Evolutionary conservation across 495 filamentous ascomycete species (phyloP).

Genomic region (Xylaria venustula): DNA sequence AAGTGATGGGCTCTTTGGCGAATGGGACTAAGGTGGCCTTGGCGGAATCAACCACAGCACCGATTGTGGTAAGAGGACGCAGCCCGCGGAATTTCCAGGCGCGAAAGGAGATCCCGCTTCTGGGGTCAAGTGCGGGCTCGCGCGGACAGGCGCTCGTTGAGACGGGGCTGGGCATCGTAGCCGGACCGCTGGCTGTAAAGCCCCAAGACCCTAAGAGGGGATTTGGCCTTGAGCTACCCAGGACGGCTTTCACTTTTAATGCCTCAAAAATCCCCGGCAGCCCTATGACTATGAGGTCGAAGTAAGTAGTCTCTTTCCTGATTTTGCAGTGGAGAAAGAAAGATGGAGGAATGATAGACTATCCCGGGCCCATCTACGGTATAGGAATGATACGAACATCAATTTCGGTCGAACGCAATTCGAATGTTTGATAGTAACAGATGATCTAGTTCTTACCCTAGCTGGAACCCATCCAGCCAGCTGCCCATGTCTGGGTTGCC

Average conservation of each 20-base stretch:
- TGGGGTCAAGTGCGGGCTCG: conserved; percentile 69
- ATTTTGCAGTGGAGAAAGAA: background rate
- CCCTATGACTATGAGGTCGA: conserved; percentile 52
- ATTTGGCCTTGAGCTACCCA: conserved; percentile 48
- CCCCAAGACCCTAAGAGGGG: conserved; percentile 47
- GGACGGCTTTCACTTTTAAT: conserved; percentile 54
- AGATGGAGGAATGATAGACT: background rate
- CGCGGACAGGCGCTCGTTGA: conserved; percentile 53
- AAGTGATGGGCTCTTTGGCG: conserved; percentile 68
- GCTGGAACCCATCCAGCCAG: conserved; percentile 42
- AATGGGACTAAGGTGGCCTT: conserved; percentile 67
- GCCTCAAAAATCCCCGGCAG: conserved; percentile 52
- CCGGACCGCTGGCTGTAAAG: conserved; percentile 49
- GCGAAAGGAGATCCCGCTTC: conserved; percentile 70
- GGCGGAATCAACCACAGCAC: conserved; percentile 69
- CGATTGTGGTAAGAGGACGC: conserved; percentile 74
- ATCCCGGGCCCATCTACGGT: background rate
- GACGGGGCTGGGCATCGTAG: conserved; percentile 46
- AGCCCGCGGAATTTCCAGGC: conserved; percentile 80
- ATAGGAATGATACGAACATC: background rate
- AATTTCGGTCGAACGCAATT: background rate
- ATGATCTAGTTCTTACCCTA: conserved; percentile 36
- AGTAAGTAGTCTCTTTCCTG: conserved; percentile 35
- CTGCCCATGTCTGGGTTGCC: conserved; percentile 38
- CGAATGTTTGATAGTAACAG: conserved; percentile 19